Base-by-base conservation (phyloP, 768 basidiomycete species). In the Butyriboletus loyo region DNA sequence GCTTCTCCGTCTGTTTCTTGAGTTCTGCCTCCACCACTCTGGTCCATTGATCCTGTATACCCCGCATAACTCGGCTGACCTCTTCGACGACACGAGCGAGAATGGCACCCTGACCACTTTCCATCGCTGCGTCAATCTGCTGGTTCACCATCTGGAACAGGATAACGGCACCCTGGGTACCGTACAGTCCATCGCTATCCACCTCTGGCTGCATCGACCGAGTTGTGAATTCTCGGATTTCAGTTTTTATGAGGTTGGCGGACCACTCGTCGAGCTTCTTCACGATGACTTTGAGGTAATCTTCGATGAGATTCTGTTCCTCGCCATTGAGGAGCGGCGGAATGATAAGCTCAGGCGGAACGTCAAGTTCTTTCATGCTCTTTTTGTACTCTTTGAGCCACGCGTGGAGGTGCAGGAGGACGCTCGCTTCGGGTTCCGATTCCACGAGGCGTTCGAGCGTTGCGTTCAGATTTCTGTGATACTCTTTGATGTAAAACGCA, bases 101-200 rank as follows among this genome's bases (percentile, higher is more conserved):
- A 55, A 98, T 96, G 1, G 88, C 84, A 31, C 93, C 94, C 67
- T 98, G 97, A 7, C 92, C 91, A 60, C 94, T 98, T 68, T 98
- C 97, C 57, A 89, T 87, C 9, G 95, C 95, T 15, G 93, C 79
- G 64, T 98, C 96, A 52, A 93, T 81, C 70, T 98, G 96, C 70
- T 96, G 92, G 70, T 95, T 98, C 60, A 98, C 87, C 88, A 98
- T 94, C 72, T 97, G 91, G 79, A 98, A 98, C 55, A 99, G 77
- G 63, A 98, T 97, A 46, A 96, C 84, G 17, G 95, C 87, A 38
- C 95, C 90, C 66, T 97, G 90, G 54, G 86, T 88, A 19, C 90
- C 90, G 66, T 98, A 98, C 56, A 88, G 75, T 14, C 92, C 92
- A 53, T 98, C 93, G 49, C 82, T 82, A 64, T 94, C 91, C 41